Evolutionary conservation across 257 asterid genomes (phyloP), one percentile per base, ranked within the genome.

Genomic region (Thymus mandschuricus): DNA sequence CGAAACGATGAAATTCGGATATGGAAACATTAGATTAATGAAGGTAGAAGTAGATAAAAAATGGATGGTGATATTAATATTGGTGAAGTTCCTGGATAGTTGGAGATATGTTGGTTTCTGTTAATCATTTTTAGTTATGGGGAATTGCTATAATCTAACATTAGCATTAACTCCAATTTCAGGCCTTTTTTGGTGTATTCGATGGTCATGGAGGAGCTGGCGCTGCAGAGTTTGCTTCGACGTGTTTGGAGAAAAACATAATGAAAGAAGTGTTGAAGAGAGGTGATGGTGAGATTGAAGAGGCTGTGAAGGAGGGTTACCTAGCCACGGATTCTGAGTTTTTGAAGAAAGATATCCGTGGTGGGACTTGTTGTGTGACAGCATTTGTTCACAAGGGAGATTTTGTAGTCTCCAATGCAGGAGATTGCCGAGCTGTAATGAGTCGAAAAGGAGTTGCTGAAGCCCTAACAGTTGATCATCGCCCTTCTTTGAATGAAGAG

Each of bases 341-440:
- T 76, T 61, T 88, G 41, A 88, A 85, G 81, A 75, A 76, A 65
- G 91, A 85, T 31, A 66, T 67, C 21, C 75, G 78, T 3, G 92
- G 96, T 12, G 98, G 97, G 56, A 76, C 92, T 45, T 89, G 98
- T 63, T 86, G 89, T 73, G 92, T 84, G 46, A 87, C 96, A 31
- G 94, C 92, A 50, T 58, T 92, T 80, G 81, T 92, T 62, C 84
- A 68, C 27, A 56, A 80, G 48, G 96, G 94, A 66, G 71, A 84
- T 60, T 82, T 92, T 2, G 87, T 88, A 48, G 91, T 92, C 66
- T 92, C 98, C 10, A 92, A 89, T 57, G 80, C 89, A 1, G 98
- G 98, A 3, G 98, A 92, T 60, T 89, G 97, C 64, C 94, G 96
- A 1, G 96, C 88, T 5, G 96, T 92, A 65, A 71, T 92, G 86